These are phyloP conservation scores for Microstroma glucosiphilum DNA, from an alignment of 1,284 basidiomycete genomes.

Conservation along the genomic window DNA sequence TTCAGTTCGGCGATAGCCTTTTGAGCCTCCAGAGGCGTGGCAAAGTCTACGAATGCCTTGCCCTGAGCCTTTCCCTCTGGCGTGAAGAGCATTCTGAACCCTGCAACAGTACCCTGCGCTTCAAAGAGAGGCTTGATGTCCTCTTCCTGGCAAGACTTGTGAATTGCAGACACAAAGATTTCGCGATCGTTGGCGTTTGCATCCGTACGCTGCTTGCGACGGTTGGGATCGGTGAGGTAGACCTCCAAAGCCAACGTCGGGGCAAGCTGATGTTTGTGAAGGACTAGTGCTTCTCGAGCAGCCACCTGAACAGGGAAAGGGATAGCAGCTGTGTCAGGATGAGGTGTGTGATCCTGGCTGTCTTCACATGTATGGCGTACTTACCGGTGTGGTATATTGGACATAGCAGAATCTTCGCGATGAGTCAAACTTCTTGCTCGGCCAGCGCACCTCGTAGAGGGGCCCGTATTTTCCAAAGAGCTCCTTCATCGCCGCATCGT, in stretches of 20 bases:
- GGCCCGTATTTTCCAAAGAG: conserved; percentile 78
- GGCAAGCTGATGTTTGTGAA: conserved; percentile 67
- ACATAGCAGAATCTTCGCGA: conserved; percentile 90
- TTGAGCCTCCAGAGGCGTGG: conserved; percentile 49
- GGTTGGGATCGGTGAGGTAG: conserved; percentile 79
- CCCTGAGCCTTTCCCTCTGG: conserved; percentile 69
- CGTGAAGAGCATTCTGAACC: conserved; percentile 70
- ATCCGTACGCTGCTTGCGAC: conserved; percentile 80
- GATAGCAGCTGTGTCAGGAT: no score
- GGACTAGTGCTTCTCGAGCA: conserved; percentile 69
- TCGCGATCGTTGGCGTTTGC: conserved; percentile 71
- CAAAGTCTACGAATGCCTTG: conserved; percentile 89
- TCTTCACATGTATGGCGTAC: no score
- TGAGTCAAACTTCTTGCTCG: conserved; percentile 88
- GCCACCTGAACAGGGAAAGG: conserved; percentile 55
- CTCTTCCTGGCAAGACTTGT: conserved; percentile 64
- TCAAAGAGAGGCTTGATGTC: conserved; percentile 73
- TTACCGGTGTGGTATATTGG: conserved; percentile 43
- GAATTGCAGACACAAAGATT: conserved; percentile 75
- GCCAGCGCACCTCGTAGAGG: conserved; percentile 93
- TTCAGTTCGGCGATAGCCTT: conserved; percentile 41
- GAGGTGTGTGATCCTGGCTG: no score
- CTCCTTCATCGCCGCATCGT: conserved; percentile 62
- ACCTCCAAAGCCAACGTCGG: conserved; percentile 60
- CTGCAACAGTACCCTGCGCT: conserved; percentile 67